Base-by-base conservation (phyloP, 2,329 filamentous ascomycete species). In the Ambrosiella cleistominuta region DNA sequence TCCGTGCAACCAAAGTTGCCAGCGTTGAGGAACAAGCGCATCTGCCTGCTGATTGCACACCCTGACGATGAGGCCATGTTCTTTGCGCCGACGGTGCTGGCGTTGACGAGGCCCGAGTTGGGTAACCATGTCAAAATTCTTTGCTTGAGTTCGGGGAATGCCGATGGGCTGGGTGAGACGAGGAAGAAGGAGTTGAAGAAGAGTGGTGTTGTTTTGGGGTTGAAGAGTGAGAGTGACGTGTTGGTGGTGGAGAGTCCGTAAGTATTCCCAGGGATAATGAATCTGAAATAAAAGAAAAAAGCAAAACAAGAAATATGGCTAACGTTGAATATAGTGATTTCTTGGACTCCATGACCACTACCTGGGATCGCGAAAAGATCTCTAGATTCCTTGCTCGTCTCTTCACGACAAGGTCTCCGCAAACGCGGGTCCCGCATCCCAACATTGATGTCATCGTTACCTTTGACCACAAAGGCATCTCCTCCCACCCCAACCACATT, bases 1-100 rank as follows among this genome's bases (percentile, higher is more conserved):
- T 66, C 73, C n/a, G 69, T 74, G 47, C 70, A 72, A 61, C 65
- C 71, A 35, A 71, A 76, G 38, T 79, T 87, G 64, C 86, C 88
- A 3, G 78, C 73, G 50, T 74, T 96, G 62, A 76, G 75, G 64
- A 85, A 88, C 73, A 94, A 95, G 76, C 82, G 87, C 66, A 88
- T 98, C 67, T 86, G 87, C 68, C 79, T 98, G 57, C 76, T 98
- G 58, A 97, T 98, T 66, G 93, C 93, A 19, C 93, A 98, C 72
- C 93, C 93, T 0, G 93, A 98, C 71, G 93, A 98, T 66, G 93
- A 98, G 74, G 93, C 91, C 69, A 98, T 98, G 93, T 98, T 98
- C 76, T 98, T 98, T 71, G 82, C 89, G 62, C 93, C 93, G 0
- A 86, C 88, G 0, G 76, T 97, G 12, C 77, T 94, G 64, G 82